Conservation (phyloP, 2,329 filamentous ascomycete species). For the Fusarium sp. region DNA sequence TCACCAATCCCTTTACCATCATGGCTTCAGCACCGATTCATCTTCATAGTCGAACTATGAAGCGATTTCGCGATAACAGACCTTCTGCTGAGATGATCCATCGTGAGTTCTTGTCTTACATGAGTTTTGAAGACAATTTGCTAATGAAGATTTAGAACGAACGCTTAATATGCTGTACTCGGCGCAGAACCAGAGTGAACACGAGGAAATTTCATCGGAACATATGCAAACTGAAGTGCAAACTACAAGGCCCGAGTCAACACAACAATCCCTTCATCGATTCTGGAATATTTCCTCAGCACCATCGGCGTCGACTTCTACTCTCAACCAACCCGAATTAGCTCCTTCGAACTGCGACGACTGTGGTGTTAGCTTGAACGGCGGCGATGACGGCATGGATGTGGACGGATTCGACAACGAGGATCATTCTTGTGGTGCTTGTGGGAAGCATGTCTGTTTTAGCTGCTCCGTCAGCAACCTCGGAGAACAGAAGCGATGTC, state of each 20-base stretch:
- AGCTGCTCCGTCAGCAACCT: conserved; percentile 70
- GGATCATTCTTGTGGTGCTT: conserved; percentile 59
- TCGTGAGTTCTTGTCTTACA: conserved; percentile 54
- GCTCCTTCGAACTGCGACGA: conserved; percentile 62
- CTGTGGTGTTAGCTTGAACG: conserved; percentile 55
- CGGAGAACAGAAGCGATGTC: conserved; percentile 63
- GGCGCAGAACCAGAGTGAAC: conserved; percentile 57
- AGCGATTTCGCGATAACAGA: conserved; percentile 69
- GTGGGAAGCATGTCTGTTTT: conserved; percentile 67
- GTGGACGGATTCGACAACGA: conserved; percentile 49
- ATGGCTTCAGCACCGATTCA: conserved; percentile 55
- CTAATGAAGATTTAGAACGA: conserved; percentile 57
- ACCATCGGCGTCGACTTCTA: conserved; percentile 45
- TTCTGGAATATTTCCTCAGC: conserved; percentile 68
- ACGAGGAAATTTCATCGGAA: background rate
- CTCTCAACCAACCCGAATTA: conserved; percentile 21
- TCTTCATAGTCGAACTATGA: conserved; percentile 68
- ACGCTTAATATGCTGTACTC: conserved; percentile 69
- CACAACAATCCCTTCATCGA: conserved; percentile 66
- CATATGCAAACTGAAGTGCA: conserved; percentile 21
- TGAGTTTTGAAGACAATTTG: background rate
- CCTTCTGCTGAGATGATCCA: conserved; percentile 67
- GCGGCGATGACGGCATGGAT: conserved; percentile 51
- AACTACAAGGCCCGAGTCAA: conserved; percentile 15
- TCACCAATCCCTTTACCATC: conserved; percentile 48